These are phyloP conservation scores for Stephanodiscus minutulus DNA, from an alignment of 108 stramenopile species.

Conservation along the genomic window DNA sequence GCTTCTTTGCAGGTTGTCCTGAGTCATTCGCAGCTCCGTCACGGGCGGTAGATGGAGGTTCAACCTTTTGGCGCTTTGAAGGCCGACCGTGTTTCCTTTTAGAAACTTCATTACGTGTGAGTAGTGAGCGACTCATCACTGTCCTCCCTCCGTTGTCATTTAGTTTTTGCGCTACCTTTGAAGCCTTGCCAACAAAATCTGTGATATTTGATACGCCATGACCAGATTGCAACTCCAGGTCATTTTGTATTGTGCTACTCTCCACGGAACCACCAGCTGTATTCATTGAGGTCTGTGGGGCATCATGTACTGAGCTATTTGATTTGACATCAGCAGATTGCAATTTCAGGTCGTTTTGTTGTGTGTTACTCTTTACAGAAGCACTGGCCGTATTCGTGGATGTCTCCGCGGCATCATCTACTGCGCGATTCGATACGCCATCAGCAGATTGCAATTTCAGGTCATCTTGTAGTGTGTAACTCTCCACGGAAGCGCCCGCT, in stretches of 20 bases:
- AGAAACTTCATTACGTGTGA: not conserved
- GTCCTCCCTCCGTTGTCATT: not conserved
- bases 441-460: too few relatives aligned
- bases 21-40: not conserved
- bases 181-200: not conserved
- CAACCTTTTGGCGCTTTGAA: constrained; percentile 4
- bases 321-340: not conserved
- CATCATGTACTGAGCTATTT: too few relatives aligned
- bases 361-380: not conserved
- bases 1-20: not conserved
- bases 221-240: too few relatives aligned
- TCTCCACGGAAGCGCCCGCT: not conserved
- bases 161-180: not conserved
- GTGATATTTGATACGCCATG: not conserved
- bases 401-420: not conserved
- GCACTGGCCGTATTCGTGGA: not conserved
- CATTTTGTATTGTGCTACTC: too few relatives aligned
- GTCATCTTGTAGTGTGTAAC: not conserved
- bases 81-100: not conserved
- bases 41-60: not conserved
- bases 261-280: too few relatives aligned
- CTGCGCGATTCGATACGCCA: not conserved
- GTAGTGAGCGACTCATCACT: not conserved
- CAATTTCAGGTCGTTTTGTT: not conserved
- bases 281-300: too few relatives aligned